Evolutionary conservation across 441 rosid species (phyloP).

Genomic region (Populus hybrid): DNA sequence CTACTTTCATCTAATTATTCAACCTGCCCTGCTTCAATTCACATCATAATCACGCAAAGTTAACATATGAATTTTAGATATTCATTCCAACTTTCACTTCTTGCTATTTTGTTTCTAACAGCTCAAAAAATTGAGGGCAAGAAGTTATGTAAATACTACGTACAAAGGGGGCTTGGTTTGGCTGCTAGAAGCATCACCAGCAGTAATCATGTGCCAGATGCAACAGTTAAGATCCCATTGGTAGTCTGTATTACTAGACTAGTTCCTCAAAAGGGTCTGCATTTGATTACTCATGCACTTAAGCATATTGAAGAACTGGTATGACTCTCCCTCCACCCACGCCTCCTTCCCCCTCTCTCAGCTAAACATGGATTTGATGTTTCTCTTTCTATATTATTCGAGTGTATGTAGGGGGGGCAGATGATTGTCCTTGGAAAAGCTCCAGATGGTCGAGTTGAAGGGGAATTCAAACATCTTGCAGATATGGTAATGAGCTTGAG

Average conservation of each 20-base stretch:
- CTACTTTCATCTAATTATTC: not conserved
- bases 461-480: conserved; percentile 48
- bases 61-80: not conserved
- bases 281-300: conserved; percentile 53
- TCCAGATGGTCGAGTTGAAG: conserved; percentile 44
- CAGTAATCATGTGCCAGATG: conserved; percentile 21
- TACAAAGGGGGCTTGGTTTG: conserved; percentile 57
- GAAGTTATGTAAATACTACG: conserved; percentile 44
- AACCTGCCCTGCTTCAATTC: not conserved
- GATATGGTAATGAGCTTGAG: conserved; percentile 35
- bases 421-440: conserved; percentile 54
- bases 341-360: not conserved
- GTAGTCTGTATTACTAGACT: conserved; percentile 39
- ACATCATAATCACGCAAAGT: not conserved
- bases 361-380: conserved; percentile 6
- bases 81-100: not conserved
- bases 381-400: conserved; percentile 9
- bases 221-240: conserved; percentile 37
- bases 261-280: conserved; percentile 26
- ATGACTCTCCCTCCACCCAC: conserved; percentile 17
- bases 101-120: conserved; percentile 23
- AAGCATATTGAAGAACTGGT: conserved; percentile 45
- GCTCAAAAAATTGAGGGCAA: conserved; percentile 47
- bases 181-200: conserved; percentile 23
- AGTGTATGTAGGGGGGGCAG: conserved; percentile 48